These are phyloP conservation scores for Carex myosuroides DNA, from an alignment of 176 grass and related monocot species.

Conservation along the genomic window DNA sequence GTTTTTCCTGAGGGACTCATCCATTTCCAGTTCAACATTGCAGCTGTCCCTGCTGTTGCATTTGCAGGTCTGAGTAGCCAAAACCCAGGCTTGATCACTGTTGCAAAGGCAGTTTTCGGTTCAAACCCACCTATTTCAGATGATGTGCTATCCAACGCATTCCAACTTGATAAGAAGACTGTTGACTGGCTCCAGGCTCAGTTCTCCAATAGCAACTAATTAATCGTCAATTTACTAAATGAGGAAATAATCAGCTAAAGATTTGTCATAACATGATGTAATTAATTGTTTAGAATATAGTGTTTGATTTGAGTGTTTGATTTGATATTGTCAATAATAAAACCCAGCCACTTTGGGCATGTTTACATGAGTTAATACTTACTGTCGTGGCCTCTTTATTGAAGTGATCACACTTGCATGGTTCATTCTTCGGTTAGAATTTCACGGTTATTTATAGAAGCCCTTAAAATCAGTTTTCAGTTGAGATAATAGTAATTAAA, in stretches of 20 bases:
- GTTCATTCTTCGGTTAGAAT: too few relatives aligned
- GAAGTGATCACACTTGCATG: too few relatives aligned
- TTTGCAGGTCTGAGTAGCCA: neutral
- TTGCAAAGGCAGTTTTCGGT: neutral
- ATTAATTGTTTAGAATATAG: too few relatives aligned
- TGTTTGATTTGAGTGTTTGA: neutral
- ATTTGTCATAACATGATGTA: neutral
- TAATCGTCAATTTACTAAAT: neutral
- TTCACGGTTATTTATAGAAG: too few relatives aligned
- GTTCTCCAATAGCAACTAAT: neutral
- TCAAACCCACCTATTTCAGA: slow-evolving; percentile 10
- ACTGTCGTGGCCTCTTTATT: too few relatives aligned
- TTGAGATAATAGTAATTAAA: too few relatives aligned
- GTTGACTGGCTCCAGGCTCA: neutral
- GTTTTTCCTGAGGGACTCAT: neutral
- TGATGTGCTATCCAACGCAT: slow-evolving; percentile 1
- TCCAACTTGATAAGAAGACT: neutral
- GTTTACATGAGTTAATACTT: neutral
- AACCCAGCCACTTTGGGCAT: neutral
- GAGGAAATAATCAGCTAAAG: neutral
- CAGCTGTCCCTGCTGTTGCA: neutral
- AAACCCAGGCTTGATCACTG: neutral
- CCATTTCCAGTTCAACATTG: slow-evolving; percentile 4
- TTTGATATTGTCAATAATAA: neutral
- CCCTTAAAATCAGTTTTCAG: too few relatives aligned